Evolutionary conservation across 2,329 filamentous ascomycete species (phyloP), one percentile per base, ranked within the genome.

Genomic region (Phyllosticta capitalensis): DNA sequence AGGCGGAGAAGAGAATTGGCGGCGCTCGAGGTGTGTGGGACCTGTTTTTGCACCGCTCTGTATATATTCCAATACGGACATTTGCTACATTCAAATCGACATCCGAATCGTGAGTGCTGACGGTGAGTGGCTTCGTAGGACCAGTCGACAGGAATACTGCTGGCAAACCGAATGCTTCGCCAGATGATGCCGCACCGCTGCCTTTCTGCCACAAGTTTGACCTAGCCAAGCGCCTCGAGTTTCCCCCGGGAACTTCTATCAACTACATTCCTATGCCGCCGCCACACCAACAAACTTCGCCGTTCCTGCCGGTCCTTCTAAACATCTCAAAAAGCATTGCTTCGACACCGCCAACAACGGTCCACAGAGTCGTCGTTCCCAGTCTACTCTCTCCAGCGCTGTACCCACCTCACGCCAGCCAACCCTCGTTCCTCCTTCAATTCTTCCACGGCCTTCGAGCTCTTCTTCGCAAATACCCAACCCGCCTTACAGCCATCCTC

Each of bases 331-430:
- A 75, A 76, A 48, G 79, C 76, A 59, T 85, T 81, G 24, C 64
- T 9, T 67, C 67, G 7, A 67, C 67, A 17, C 75, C 84, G 1
- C 76, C 83, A 1, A 79, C 80, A 9, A 82, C 79, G 1, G 77
- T 94, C 28, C 92, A 97, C 71, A 85, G 94, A 53, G 78, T 97
- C 45, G 77, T 96, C 52, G 79, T 97, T n/a, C 92, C 94, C 0
- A 86, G 83, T 58, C 79, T 97, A 9, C 82, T 97, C 22, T 94
- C 90, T 3, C 92, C 94, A n/a, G 87, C 89, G 1, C 72, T 92
- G 14, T 97, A 96, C 68, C 82, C 87, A 22, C 79, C 88, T 1
- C 78, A 83, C 24, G 79, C 85, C 52, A 85, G 83, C 64, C 81
- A 81, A n/a, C 91, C 92, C 0, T 76, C 85, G 28, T 80, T 88